Base-by-base conservation (phyloP, 2,329 filamentous ascomycete genomes). In the Fusarium oxysporum region DNA sequence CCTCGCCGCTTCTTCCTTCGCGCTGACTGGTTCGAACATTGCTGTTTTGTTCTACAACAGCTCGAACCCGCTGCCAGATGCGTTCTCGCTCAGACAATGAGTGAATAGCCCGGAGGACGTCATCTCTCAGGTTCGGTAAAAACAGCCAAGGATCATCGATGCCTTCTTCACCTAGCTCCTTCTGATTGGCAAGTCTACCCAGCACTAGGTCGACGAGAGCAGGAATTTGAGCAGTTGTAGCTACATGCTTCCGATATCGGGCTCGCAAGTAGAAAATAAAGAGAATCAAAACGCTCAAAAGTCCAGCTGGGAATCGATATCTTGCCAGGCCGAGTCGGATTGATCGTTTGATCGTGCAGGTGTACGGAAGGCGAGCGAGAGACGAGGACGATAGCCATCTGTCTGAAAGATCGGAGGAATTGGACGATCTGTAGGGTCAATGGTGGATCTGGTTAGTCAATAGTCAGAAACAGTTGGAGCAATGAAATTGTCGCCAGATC, bases 21-120 rank as follows among this genome's bases (percentile, higher is more conserved):
- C 95, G 84, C 88, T 95, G 82, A 83, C 88, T 86, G 0, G 89
- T 93, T 45, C 96, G 89, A 21, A 99, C 92, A 78, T 99, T 99
- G 68, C 93, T 93, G 81, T 99, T 99, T 81, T 92, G 91, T 82
- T 99, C 96, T 2, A 99, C 95, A 58, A 98, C 92, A 57, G 87
- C 89, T 74, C 91, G 89, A 25, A 99, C 96, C 55, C 90, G 90
- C 72, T 91, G 88, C 96, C 97, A 99, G 56, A 99, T 86, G 62
- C 90, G 89, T 79, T 96, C 92, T 41, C 96, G 88, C 76, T 95
- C 90, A 13, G 87, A 86, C 25, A 95, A 87, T 7, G 89, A 92
- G 80, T 98, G 94, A 69, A 97, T 91, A 33, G 92, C 90, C 25
- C 96, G 88, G 43, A 99, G 86, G 6, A 99, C 92, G 78, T 98